Conservation (phyloP, 2,329 filamentous ascomycete species). For the Atkinsonella texensis region DNA sequence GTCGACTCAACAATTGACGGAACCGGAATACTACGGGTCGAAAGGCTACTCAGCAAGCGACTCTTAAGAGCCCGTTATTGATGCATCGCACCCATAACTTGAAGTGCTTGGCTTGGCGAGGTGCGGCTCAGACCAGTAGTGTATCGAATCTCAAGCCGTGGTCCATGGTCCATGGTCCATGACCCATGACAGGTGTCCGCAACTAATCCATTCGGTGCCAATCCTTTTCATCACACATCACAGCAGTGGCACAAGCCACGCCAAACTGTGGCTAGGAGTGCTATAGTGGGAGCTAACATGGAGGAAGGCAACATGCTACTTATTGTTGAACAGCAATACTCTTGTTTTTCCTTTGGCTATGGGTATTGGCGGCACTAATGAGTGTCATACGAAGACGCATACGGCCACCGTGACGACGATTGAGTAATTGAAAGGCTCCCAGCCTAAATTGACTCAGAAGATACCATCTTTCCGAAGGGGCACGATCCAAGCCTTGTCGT, state of each 20-base stretch:
- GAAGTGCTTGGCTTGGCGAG: neutral
- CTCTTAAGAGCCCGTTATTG: neutral
- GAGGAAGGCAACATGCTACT: neutral
- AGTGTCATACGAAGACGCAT: too few species aligned
- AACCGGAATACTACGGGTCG: neutral
- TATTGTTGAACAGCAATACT: neutral
- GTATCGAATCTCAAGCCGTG: neutral
- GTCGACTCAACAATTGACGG: neutral
- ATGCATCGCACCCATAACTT: neutral
- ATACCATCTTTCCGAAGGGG: neutral
- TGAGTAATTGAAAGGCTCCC: neutral
- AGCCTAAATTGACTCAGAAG: neutral
- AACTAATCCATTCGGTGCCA: neutral
- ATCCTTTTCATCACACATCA: neutral
- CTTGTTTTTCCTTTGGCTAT: neutral
- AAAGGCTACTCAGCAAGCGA: neutral
- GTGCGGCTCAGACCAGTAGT: neutral
- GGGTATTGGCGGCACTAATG: too few species aligned
- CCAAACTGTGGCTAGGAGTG: neutral
- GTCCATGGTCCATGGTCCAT: neutral
- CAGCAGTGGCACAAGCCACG: slow-evolving; percentile 2
- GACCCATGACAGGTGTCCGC: neutral
- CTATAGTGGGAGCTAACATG: neutral
- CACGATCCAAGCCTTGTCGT: neutral
- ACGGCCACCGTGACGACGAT: neutral